Conservation (phyloP, 1,284 basidiomycete genomes). For the Flammula alnicola region DNA sequence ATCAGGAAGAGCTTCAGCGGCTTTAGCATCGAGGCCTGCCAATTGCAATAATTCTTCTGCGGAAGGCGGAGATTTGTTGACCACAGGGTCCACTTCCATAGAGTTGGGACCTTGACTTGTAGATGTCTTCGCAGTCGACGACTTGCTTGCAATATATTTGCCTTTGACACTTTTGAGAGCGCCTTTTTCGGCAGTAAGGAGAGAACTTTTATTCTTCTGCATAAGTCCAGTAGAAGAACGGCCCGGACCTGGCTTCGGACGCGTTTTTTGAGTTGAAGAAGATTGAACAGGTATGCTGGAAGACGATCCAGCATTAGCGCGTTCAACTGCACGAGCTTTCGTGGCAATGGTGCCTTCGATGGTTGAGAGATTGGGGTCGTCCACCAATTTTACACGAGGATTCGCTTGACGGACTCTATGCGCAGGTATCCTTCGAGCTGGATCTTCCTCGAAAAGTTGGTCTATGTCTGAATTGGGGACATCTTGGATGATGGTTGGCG, state of each 20-base stretch:
- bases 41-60: constrained; percentile 50
- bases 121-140: neutral
- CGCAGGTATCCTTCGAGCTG: constrained; percentile 33
- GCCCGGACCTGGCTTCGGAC: constrained; percentile 51
- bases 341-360: constrained; percentile 47
- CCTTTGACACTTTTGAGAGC: constrained; percentile 51
- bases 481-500: constrained; percentile 4
- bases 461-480: no score
- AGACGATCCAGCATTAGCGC: constrained; percentile 6
- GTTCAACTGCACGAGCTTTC: constrained; percentile 47
- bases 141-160: constrained; percentile 33
- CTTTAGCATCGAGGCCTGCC: constrained; percentile 44
- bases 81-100: constrained; percentile 11
- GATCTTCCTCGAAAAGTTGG: constrained; percentile 10
- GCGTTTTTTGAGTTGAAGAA: constrained; percentile 9
- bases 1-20: constrained; percentile 49
- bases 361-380: constrained; percentile 37
- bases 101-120: neutral
- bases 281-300: constrained; percentile 7
- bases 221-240: constrained; percentile 29
- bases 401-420: constrained; percentile 54
- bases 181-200: constrained; percentile 54
- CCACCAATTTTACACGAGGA: constrained; percentile 55
- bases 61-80: constrained; percentile 35
- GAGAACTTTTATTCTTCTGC: constrained; percentile 45